Base-by-base conservation (phyloP, 306 rosid species). In the Psophocarpus tetragonolobus region DNA sequence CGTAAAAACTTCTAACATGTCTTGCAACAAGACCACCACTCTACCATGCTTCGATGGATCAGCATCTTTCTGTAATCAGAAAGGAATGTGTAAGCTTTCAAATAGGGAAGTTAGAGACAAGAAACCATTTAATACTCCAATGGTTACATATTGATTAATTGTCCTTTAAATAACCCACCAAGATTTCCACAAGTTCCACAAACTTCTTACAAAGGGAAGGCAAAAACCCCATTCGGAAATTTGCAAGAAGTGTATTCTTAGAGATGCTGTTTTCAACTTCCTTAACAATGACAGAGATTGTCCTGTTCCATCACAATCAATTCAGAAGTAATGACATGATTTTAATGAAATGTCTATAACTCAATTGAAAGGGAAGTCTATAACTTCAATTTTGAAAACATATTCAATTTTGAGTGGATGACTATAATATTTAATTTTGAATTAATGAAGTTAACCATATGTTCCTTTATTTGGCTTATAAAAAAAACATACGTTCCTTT, bases 1-100 rank as follows among this genome's bases (percentile, higher is more conserved):
- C 72, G 96, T 92, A 75, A 92, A 95, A 76, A 95, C 99, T 87
- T 95, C 99, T 81, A 95, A 79, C 93, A 95, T 95, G 78, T 95
- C 97, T 85, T 91, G 97, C 85, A 95, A 87, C 85, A 92, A 83
- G 71, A 95, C 82, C 82, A 89, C 99, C 81, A 92, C 94, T 15
- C 84, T 72, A 47, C 80, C 90, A 54, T 75, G 87, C 86, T 91
- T 92, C 69, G 93, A 84, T 21, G 80, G 76, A 77, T 92, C 86
- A 17, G 88, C 87, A 15, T 76, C 87, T 89, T 88, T 95, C 99
- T 95, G 90, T 76, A 82, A 83, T 53, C 78, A 60, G 47, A 83
- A 80, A 82, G 29, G 65, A 84, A 79, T 63, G 56, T 6, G 69
- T 73, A 50, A 81, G 79, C 68, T 80, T 79, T 58, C 42, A 75